Evolutionary conservation across 805 yeast genomes (phyloP), one percentile per base, ranked within the genome.

Genomic region (Blastobotrys chiropterorum): DNA sequence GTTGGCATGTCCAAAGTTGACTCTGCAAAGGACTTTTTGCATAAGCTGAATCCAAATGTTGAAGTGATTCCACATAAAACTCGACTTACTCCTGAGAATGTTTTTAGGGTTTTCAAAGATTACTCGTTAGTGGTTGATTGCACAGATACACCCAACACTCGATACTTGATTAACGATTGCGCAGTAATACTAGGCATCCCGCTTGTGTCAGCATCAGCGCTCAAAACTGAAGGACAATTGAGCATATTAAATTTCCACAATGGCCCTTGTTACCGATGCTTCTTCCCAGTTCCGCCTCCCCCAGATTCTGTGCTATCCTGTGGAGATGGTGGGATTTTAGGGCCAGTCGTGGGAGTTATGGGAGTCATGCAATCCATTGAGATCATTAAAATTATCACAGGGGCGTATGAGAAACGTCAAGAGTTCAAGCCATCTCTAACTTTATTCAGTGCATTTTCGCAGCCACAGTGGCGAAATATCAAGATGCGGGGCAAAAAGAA

Each of bases 191-290:
- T 78, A 1, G 79, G 81, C 0, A 81, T 80, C 53, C 83, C 97
- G 0, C 76, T 94, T 0, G 83, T 94, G 1, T 87, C 97, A 15
- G 99, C 96, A 0, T 86, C 97, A 0, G 98, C 98, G 0, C 73
- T 94, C 49, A 83, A 84, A 59, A 77, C 95, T 0, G 98, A 94
- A 57, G 99, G 99, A 3, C 99, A 94, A 64, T 65, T 95, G 38
- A 73, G 88, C 0, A 77, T 94, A 0, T 72, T 90, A 53, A 88
- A 90, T 67, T 89, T 76, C 64, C 71, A 73, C 17, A 49, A 54
- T 2, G 96, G 96, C 0, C 99, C 99, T 0, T 94, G 99, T 65
- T 94, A 94, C 64, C 72, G 99, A 54, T 94, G 99, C 64, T 82
- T 90, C 67, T 88, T 86, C 59, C 98, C 99, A 0, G 71, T 71